Percentiles rank a stretch among this genome's conserved stretches.
These are phyloP conservation scores for Dimocarpus longan DNA, from an alignment of 345 rosid species.

Conservation along the genomic window DNA sequence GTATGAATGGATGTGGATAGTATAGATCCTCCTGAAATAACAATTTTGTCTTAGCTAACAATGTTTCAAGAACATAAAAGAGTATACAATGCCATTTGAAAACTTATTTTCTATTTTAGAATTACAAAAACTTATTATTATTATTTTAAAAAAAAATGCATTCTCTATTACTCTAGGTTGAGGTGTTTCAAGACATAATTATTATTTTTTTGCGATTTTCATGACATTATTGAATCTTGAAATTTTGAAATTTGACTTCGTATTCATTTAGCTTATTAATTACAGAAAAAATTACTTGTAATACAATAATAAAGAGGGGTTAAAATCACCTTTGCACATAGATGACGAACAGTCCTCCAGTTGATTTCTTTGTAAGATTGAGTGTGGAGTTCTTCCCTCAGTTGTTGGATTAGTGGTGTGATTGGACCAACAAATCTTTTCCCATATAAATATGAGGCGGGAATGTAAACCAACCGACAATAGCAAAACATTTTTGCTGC, in stretches of 20 bases:
- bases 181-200: too few relatives aligned
- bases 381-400: constrained; percentile 30
- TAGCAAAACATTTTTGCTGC: constrained; percentile 39
- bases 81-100: too few relatives aligned
- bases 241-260: too few relatives aligned
- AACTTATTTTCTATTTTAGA: too few relatives aligned
- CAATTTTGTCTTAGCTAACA: neutral
- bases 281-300: too few relatives aligned
- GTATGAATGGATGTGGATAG: constrained; percentile 46
- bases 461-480: constrained; percentile 36
- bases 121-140: too few relatives aligned
- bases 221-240: too few relatives aligned
- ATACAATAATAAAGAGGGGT: neutral
- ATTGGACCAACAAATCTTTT: constrained; percentile 28
- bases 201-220: too few relatives aligned
- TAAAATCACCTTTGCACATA: constrained; percentile 28
- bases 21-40: constrained; percentile 45
- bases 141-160: too few relatives aligned
- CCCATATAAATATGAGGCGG: constrained; percentile 27
- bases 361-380: constrained; percentile 30
- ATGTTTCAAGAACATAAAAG: too few relatives aligned
- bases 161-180: too few relatives aligned
- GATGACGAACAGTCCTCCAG: constrained; percentile 25
- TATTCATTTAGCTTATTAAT: too few relatives aligned
- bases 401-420: constrained; percentile 30